Evolutionary conservation across 75 land plant genomes (phyloP), one percentile per base, ranked within the genome.

Genomic region (Sequoia sempervirens): DNA sequence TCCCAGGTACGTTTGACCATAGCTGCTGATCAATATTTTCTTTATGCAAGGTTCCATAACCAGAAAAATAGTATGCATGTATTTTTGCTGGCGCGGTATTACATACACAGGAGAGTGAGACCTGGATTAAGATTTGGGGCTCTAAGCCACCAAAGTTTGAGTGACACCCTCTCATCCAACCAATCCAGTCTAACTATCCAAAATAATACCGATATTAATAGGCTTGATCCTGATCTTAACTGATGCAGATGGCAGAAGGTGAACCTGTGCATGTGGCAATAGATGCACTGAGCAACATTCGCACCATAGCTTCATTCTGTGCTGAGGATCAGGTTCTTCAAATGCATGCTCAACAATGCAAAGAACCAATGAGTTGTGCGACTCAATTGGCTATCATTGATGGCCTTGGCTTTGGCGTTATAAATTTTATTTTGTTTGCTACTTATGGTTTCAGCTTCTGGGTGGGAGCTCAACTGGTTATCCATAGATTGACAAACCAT

Each of bases 221-320:
- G 26, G 23, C 23, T 56, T 68, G 72, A 30, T 68, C n/a, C 9
- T 68, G 72, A 28, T 28, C 2, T 28, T 68, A 23, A 68, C 34
- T 68, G 72, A n/a, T 28, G 72, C 32, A 68, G 72, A 28, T 68
- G 26, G 72, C 72, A 68, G 28, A 30, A 13, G 30, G 13, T 68
- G n/a, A 68, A 68, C 72, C 72, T 30, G 32, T 68, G 40, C 89
- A 86, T 10, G 88, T 88, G 78, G 90, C 89, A 2, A 86, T 56
- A 79, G 89, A 88, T 81, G 90, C 90, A 61, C 76, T 89, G 14
- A 83, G 89, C 74, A 89, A 89, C 85, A 89, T 89, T 72, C 88
- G 90, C 10, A 89, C 90, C 18, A 85, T 89, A 34, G 80, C 88
- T 2, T 89, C 90, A 37, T 89, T 86, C 81, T 89, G 88, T 45